These are phyloP conservation scores for Saccharomyces jurei DNA, from an alignment of 805 yeast species.

Conservation along the genomic window DNA sequence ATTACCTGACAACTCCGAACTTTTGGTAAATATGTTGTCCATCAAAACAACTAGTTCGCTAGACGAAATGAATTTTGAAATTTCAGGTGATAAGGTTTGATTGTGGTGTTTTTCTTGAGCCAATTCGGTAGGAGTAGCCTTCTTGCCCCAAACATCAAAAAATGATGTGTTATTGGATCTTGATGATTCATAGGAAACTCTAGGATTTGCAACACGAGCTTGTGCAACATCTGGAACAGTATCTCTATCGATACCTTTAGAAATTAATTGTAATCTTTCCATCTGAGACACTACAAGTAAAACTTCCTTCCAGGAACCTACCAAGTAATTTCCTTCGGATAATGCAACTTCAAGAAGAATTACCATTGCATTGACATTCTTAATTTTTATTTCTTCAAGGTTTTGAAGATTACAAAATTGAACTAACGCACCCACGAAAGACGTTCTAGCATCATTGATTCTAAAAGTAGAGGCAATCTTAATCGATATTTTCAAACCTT, in stretches of 20 bases:
- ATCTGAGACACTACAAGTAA: constrained; percentile 79
- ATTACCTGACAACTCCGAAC: constrained; percentile 68
- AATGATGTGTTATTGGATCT: constrained; percentile 39
- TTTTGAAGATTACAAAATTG: constrained; percentile 80
- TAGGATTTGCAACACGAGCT: constrained; percentile 55
- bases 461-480: constrained; percentile 79
- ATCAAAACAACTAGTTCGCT: constrained; percentile 70
- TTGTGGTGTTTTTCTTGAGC: constrained; percentile 66
- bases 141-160: constrained; percentile 50
- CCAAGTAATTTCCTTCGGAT: constrained; percentile 66
- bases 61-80: constrained; percentile 49
- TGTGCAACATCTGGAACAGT: constrained; percentile 77
- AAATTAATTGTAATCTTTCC: constrained; percentile 80
- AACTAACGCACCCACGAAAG: constrained; percentile 83
- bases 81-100: constrained; percentile 54
- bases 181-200: constrained; percentile 46
- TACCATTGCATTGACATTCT: constrained; percentile 75
- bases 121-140: constrained; percentile 52
- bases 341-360: constrained; percentile 70
- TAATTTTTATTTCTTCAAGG: constrained; percentile 64
- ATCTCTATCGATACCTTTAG: constrained; percentile 79
- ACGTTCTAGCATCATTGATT: constrained; percentile 73
- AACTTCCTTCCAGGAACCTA: constrained; percentile 76
- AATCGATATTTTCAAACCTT: constrained; percentile 77
- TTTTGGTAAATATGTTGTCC: constrained; percentile 81